Evolutionary conservation across 2,329 filamentous ascomycete species (phyloP), one percentile per base, ranked within the genome.

Genomic region (Magnaporthiopsis poae): DNA sequence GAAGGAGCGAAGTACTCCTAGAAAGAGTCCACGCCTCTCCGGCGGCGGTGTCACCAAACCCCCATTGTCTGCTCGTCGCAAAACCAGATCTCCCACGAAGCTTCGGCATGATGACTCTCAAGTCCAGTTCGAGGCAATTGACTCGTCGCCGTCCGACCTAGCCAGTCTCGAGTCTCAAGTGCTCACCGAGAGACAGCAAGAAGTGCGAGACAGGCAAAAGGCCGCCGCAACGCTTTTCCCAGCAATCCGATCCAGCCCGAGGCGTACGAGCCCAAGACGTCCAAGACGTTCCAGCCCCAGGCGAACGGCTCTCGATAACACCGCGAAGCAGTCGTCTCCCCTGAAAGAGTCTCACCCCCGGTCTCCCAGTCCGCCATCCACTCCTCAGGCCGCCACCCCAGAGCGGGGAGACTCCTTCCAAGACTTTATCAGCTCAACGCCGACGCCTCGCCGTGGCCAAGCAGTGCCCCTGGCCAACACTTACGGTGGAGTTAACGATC

Each of bases 31-130:
- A 39, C 36, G 33, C 21, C 46, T 33, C 27, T 60, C 63, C 5
- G 25, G 60, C 59, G 62, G 46, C n/a, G 46, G 62, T 11, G 56
- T 64, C 2, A 66, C 39, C 9, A 66, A 63, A 33, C 11, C 62
- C 2, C 52, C 56, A 33, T 9, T 39, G 8, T 64, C 62, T 1
- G 56, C 61, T 25, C 60, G 35, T 31, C 66, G 62, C 27, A 68
- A 68, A 35, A 78, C 75, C 64, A 75, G 76, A 15, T 85, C 82
- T 15, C 8, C 56, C 56, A 21, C 64, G 15, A 65, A 29, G 62
- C 80, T 88, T 35, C 86, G 90, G 46, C 92, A 96, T 71, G 86
- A 96, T 69, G 85, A 96, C 75, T 96, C 91, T 0, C 92, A 96
- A 72, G 83, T 96, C 33, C 83, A 90, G 61, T 95, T 95, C 72